Percentiles rank a stretch among this genome's conserved stretches.
These are phyloP conservation scores for Oxytropis ochrocephala DNA, from an alignment of 306 rosid genomes.

Conservation along the genomic window DNA sequence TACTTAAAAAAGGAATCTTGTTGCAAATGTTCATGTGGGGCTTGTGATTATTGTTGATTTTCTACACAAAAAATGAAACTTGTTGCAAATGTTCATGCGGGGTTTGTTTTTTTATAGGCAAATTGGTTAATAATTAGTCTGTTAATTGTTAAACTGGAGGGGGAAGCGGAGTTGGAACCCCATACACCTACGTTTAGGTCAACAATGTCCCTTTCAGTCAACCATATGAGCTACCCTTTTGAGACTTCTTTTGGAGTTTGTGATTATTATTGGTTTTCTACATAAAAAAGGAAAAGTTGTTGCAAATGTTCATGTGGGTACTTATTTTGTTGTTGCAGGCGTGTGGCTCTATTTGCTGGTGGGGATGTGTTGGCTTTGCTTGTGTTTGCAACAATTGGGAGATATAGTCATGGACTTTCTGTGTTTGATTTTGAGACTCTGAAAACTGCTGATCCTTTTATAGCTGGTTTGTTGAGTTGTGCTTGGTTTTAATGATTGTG, in stretches of 20 bases:
- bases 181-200: too few species aligned
- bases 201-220: too few species aligned
- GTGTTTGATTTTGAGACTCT: conserved; percentile 69
- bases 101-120: neutral
- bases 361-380: conserved; percentile 87
- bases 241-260: neutral
- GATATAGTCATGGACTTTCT: conserved; percentile 79
- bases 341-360: conserved; percentile 74
- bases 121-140: neutral
- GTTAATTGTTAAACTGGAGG: too few species aligned
- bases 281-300: neutral
- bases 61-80: too few species aligned
- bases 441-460: conserved; percentile 85
- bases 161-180: too few species aligned
- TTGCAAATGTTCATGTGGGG: too few species aligned
- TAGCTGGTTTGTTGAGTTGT: conserved; percentile 57
- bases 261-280: neutral
- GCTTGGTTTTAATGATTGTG: neutral
- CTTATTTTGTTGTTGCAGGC: conserved; percentile 35
- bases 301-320: neutral
- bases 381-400: conserved; percentile 77
- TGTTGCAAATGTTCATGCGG: neutral
- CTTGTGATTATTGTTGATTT: too few species aligned
- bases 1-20: too few species aligned
- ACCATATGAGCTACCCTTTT: neutral